Conservation (phyloP, 495 filamentous ascomycete genomes). For the Tuber umbilicatum region DNA sequence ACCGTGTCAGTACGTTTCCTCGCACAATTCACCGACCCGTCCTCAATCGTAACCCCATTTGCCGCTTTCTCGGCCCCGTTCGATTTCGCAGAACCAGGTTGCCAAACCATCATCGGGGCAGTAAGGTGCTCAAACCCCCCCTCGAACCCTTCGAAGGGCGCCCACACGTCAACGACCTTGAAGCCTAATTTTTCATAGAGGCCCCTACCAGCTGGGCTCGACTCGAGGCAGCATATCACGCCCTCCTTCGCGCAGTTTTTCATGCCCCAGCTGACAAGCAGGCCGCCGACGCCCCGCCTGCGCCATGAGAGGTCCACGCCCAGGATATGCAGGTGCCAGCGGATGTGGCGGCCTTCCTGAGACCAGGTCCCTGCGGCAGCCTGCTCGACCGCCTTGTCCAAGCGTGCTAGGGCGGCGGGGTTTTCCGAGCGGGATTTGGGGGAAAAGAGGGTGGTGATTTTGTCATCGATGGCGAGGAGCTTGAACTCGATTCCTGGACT, state of each 20-base stretch:
- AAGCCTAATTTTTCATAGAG: slow-evolving; percentile 32
- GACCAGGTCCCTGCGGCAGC: neutral
- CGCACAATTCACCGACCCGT: slow-evolving; percentile 3
- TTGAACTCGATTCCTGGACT: slow-evolving; percentile 17
- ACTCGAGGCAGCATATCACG: slow-evolving; percentile 31
- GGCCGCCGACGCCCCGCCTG: slow-evolving; percentile 27
- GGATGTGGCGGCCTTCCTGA: neutral
- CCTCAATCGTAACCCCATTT: neutral
- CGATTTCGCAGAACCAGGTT: neutral
- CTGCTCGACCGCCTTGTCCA: slow-evolving; percentile 8
- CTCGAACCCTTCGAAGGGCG: neutral
- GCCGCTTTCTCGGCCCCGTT: neutral
- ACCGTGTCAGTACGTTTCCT: neutral
- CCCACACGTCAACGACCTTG: slow-evolving; percentile 9
- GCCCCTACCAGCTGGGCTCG: slow-evolving; percentile 27
- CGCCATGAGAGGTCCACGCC: slow-evolving; percentile 25
- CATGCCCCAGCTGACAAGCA: slow-evolving; percentile 29
- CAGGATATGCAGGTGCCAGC: slow-evolving; percentile 29
- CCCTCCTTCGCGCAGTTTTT: slow-evolving; percentile 31
- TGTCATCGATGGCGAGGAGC: slow-evolving; percentile 12
- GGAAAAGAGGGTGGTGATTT: slow-evolving; percentile 3
- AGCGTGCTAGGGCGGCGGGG: neutral
- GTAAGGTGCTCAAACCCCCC: neutral
- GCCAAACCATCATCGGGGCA: neutral
- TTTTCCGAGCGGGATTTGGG: slow-evolving; percentile 15